phyloP scores from a whole-genome alignment of 2,329 filamentous ascomycete species.

The Phyllosticta citriasiana region DNA sequence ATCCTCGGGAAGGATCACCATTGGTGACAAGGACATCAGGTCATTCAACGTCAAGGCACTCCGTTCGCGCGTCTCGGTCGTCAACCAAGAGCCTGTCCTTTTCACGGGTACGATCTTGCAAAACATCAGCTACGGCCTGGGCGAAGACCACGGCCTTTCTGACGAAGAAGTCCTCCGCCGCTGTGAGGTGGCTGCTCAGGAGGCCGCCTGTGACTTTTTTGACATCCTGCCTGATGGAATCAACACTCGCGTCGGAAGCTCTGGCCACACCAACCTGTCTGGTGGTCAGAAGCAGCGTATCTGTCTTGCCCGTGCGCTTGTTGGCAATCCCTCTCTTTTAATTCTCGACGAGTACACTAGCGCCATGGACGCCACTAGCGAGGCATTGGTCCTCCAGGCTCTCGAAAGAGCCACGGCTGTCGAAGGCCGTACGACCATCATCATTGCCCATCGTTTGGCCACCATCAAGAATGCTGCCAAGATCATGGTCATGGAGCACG shows the following conservation, averaged over 20 bases:
- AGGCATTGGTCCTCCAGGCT: conserved; percentile 24
- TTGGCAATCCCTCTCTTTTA: conserved; percentile 23
- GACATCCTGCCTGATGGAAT: conserved; percentile 25
- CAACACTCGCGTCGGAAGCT: conserved; percentile 23
- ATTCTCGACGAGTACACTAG: conserved; percentile 29
- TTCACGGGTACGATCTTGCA: conserved; percentile 28
- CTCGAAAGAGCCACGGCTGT: conserved; percentile 22
- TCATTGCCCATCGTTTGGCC: conserved; percentile 27
- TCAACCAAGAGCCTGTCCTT: conserved; percentile 24
- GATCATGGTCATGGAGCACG: conserved; percentile 28
- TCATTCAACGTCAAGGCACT: conserved; percentile 22
- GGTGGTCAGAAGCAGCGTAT: conserved; percentile 31
- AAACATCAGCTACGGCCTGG: conserved; percentile 26
- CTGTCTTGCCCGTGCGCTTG: conserved; percentile 26
- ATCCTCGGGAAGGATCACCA: conserved; percentile 23
- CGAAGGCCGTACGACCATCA: conserved; percentile 24
- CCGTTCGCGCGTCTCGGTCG: conserved; percentile 23
- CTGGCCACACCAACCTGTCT: conserved; percentile 36
- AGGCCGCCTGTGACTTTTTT: conserved; percentile 52
- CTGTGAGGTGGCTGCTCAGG: conserved; percentile 48
- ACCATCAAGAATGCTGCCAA: conserved; percentile 28
- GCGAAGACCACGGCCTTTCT: conserved; percentile 36
- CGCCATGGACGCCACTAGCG: conserved; percentile 24
- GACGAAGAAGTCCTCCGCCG: conserved; percentile 43
- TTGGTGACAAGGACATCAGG: conserved; percentile 21